Base-by-base conservation (phyloP, 495 filamentous ascomycete species). In the Jackrogersella minutella region DNA sequence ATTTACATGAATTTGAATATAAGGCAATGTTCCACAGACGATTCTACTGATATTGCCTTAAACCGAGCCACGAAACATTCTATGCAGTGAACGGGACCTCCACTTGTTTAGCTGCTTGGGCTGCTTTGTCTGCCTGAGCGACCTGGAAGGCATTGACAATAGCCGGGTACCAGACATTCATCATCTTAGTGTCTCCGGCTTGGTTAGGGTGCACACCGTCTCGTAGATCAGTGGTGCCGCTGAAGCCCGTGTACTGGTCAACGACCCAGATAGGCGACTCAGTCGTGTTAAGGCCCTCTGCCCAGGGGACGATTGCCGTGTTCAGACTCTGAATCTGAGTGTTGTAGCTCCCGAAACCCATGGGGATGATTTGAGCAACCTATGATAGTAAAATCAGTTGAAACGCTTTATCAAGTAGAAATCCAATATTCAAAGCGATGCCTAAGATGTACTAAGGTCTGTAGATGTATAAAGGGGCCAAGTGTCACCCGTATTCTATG, bases 301-400 rank as follows among this genome's bases (percentile, higher is more conserved):
- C 82, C 80, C 79, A 84, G 1, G 77, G 49, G 16, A 72, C 64
- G 71, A 85, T 85, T 26, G 80, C 81, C 24, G 63, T 71, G 70
- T 85, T 84, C 55, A 84, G 75, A 34, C 72, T 70, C 68, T 78
- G 68, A 36, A 83, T 76, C 54, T 72, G 68, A 7, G 73, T 66
- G 68, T 79, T 77, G 68, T 64, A 78, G 59, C 44, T 76, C 26
- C 73, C 75, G 6, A 73, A 60, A 16, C 71, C 71, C 22, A 81
- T 74, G 19, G 82, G 82, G 65, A 85, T 85, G 69, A 85, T 84
- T 73, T 82, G 79, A 5, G 81, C 81, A 6, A 85, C 80, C 82
- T 85, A 49, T 24, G 19, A 30, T 21, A 9, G 34, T 49, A 5
- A 67, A 31, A n/a, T 52, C 53, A 52, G 30, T 11, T 28, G 26